Base-by-base conservation (phyloP, 768 basidiomycete species). In the Trametes punicea region DNA sequence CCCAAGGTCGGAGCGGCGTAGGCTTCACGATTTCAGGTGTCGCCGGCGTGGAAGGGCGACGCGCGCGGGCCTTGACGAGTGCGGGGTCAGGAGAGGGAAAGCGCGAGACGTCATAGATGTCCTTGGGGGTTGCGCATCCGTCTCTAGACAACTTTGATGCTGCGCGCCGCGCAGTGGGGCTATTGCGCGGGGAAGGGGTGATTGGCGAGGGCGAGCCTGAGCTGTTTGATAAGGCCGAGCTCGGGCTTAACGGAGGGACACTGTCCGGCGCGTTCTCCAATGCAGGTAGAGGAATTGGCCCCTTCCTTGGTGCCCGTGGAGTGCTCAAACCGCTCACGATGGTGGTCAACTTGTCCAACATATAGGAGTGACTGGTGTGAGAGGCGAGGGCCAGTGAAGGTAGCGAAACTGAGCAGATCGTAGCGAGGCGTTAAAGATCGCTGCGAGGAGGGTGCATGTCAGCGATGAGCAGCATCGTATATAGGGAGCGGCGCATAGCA, bases 181-280 rank as follows among this genome's bases (percentile, higher is more conserved):
- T 54, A 8, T 8, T n/a, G n/a, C 44, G 44, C 8, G 52, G 52
- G 15, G 57, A 41, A 16, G 57, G 57, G 15, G 55, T 55, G 50
- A 45, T 40, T 6, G 61, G 61, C 3, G 55, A 54, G 42, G 57
- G 57, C 7, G 61, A 40, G 48, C 46, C 50, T 18, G 55, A 55
- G 55, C 61, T 62, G 18, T 46, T 58, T 21, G 61, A 62, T 7
- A 51, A 58, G 31, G 57, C 42, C 57, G 55, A 59, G n/a, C 54
- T 53, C 30, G 48, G 44, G 21, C 25, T 39, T 26, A 62, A 34
- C 5, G 51, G 44, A 42, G 55, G 57, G 46, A 47, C 39, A 2
- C 30, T 29, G 15, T 23, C 40, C 44, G 46, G 46, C 38, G 49
- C 57, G 38, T 53, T 51, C 39, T 26, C 49, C 42, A 53, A 9